A percentile compares a stretch with the other conserved stretches of the same genome.
phyloP scores from a whole-genome alignment of 306 rosid species.

The Parietaria judaica region DNA sequence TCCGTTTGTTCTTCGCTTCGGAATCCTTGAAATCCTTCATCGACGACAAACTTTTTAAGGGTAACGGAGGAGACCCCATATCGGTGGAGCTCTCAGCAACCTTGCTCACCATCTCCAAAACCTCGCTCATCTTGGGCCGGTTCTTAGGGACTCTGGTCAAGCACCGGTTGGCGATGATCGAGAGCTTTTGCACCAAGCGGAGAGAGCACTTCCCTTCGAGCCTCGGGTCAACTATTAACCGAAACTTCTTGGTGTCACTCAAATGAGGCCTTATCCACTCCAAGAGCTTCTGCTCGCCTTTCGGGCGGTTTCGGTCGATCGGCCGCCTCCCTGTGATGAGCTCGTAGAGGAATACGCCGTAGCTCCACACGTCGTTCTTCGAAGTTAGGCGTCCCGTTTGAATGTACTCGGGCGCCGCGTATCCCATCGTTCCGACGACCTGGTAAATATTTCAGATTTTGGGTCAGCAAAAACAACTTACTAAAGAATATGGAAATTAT shows the following conservation, averaged over 20 bases:
- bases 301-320: slow-evolving; percentile 76
- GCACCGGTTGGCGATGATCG: slow-evolving; percentile 72
- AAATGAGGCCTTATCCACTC: slow-evolving; percentile 92
- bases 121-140: slow-evolving; percentile 96
- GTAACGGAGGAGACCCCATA: slow-evolving; percentile 31
- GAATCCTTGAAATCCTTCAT: slow-evolving; percentile 26
- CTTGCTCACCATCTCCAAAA: slow-evolving; percentile 62
- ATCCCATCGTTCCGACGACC: slow-evolving; percentile 97
- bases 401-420: slow-evolving; percentile 94
- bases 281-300: slow-evolving; percentile 87
- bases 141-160: slow-evolving; percentile 67
- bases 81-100: slow-evolving; percentile 34
- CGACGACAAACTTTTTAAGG: slow-evolving; percentile 36
- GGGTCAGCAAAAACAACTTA: slow-evolving; percentile 2
- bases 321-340: slow-evolving; percentile 95
- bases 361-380: slow-evolving; percentile 92
- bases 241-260: slow-evolving; percentile 65
- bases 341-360: slow-evolving; percentile 91
- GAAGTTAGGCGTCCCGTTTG: slow-evolving; percentile 85
- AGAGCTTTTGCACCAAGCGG: slow-evolving; percentile 64
- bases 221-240: slow-evolving; percentile 74
- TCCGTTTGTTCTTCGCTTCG: slow-evolving; percentile 35
- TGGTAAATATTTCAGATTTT: slow-evolving; percentile 28
- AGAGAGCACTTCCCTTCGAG: slow-evolving; percentile 63
- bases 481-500: no score